phyloP scores from a whole-genome alignment of 2,329 filamentous ascomycete genomes.

The Xylariaceae sp. region DNA sequence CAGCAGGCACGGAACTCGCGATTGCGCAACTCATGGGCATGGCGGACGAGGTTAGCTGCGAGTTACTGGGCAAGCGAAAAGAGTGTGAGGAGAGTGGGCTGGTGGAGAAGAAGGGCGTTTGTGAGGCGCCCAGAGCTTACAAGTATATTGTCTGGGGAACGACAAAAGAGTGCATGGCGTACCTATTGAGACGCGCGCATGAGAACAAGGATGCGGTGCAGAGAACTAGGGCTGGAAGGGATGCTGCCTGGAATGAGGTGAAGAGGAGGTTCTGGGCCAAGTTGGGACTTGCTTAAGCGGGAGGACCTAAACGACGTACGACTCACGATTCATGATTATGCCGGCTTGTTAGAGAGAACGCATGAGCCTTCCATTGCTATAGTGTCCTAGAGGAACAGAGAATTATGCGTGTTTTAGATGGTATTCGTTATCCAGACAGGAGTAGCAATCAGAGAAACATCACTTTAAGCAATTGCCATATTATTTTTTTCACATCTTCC shows the following conservation, averaged over 20 bases:
- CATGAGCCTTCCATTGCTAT: no score
- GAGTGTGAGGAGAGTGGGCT: background rate
- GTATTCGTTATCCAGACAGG: no score
- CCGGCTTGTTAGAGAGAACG: no score
- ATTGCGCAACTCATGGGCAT: slow-evolving; percentile 91
- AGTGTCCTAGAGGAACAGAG: no score
- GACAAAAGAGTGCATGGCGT: slow-evolving; percentile 81
- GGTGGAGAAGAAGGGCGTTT: slow-evolving; percentile 1
- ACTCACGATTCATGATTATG: no score
- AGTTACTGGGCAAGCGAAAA: slow-evolving; percentile 39
- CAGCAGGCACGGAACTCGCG: slow-evolving; percentile 43
- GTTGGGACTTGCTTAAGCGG: slow-evolving; percentile 29
- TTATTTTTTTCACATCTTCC: no score
- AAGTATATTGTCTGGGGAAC: slow-evolving; percentile 71
- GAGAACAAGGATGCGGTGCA: slow-evolving; percentile 72
- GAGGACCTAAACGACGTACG: no score
- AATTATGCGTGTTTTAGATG: no score
- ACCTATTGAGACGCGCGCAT: slow-evolving; percentile 68
- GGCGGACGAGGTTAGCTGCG: slow-evolving; percentile 86
- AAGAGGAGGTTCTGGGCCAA: slow-evolving; percentile 50
- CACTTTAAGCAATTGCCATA: no score
- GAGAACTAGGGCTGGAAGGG: slow-evolving; percentile 58
- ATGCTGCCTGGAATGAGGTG: slow-evolving; percentile 63
- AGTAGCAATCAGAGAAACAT: no score
- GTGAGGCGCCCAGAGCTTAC: slow-evolving; percentile 43